These are phyloP conservation scores for Pythium scleroteichum DNA, from an alignment of 352 stramenopile genomes.

Conservation along the genomic window DNA sequence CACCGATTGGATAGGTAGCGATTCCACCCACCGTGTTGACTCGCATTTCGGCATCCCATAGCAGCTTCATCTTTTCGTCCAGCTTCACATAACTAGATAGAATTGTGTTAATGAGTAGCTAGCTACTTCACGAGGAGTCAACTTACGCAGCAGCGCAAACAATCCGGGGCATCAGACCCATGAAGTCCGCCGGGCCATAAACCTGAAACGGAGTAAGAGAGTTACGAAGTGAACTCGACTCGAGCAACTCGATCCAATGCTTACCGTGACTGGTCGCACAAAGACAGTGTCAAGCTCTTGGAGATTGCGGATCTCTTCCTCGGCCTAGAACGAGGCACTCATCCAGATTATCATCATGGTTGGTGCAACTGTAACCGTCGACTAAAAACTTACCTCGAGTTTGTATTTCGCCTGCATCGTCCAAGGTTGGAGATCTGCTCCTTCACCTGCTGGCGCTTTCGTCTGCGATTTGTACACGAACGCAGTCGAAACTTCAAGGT, in stretches of 20 bases:
- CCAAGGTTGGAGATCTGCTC: constrained; percentile 70
- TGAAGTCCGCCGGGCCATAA: constrained; percentile 77
- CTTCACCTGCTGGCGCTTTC: constrained; percentile 64
- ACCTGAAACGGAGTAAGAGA: constrained; percentile 36
- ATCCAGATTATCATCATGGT: not conserved
- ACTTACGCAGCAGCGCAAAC: constrained; percentile 82
- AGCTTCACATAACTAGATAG: constrained; percentile 75
- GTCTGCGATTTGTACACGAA: constrained; percentile 89
- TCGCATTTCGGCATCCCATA: constrained; percentile 87
- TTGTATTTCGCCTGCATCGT: constrained; percentile 88
- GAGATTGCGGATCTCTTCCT: constrained; percentile 72
- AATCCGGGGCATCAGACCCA: constrained; percentile 84
- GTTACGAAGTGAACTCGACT: too few relatives aligned
- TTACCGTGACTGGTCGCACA: constrained; percentile 72
- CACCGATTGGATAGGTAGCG: not conserved
- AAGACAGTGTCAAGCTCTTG: constrained; percentile 62
- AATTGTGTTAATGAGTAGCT: not conserved
- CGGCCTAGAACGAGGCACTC: constrained; percentile 32
- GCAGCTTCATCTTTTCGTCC: constrained; percentile 86
- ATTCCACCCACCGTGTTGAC: constrained; percentile 70
- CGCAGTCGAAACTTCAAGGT: constrained; percentile 85
- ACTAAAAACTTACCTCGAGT: constrained; percentile 47
- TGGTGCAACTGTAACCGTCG: too few relatives aligned
- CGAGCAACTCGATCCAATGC: not conserved
- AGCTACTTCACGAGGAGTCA: too few relatives aligned